Evolutionary conservation across 1,139 yeast genomes (phyloP).

Genomic region (Geotrichum bryndzae): DNA sequence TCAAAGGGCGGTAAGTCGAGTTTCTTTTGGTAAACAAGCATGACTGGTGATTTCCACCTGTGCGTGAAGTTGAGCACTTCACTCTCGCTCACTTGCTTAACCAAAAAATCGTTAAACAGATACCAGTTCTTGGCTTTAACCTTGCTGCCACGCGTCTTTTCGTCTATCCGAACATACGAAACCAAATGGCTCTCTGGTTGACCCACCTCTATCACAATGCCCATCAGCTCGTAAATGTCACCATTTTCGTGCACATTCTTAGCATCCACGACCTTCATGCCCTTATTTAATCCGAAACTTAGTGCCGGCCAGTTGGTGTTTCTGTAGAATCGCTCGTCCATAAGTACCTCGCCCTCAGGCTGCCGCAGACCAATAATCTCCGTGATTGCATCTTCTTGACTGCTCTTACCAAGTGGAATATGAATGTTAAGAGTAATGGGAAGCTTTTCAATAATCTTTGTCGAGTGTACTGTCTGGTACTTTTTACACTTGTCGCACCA

Average conservation of each 20-base stretch:
- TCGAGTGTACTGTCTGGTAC: slow-evolving; percentile 50
- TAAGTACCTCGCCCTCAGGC: slow-evolving; percentile 11
- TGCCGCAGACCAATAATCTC: slow-evolving; percentile 4
- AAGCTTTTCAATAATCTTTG: slow-evolving; percentile 45
- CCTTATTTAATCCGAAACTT: slow-evolving; percentile 16
- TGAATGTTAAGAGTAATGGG: slow-evolving; percentile 61
- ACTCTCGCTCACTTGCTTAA: slow-evolving; percentile 62
- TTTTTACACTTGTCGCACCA: slow-evolving; percentile 47
- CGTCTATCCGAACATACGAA: slow-evolving; percentile 43
- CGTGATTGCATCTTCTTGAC: slow-evolving; percentile 12
- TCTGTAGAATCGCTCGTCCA: slow-evolving; percentile 14
- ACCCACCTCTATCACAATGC: slow-evolving; percentile 37
- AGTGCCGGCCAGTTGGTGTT: slow-evolving; percentile 14
- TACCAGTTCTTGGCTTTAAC: slow-evolving; percentile 50
- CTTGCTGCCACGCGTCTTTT: slow-evolving; percentile 21
- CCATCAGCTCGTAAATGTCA: slow-evolving; percentile 31
- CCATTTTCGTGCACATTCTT: slow-evolving; percentile 18
- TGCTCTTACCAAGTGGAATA: slow-evolving; percentile 14
- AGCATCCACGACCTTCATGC: slow-evolving; percentile 14
- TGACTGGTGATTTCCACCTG: slow-evolving; percentile 80
- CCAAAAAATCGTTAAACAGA: slow-evolving; percentile 86
- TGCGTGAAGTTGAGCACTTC: slow-evolving; percentile 62
- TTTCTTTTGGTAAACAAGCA: slow-evolving; percentile 53
- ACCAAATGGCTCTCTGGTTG: slow-evolving; percentile 35
- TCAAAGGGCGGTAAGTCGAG: slow-evolving; percentile 37